Evolutionary conservation across 1,139 yeast species (phyloP).

Genomic region (Nakaseomyces bracarensis): DNA sequence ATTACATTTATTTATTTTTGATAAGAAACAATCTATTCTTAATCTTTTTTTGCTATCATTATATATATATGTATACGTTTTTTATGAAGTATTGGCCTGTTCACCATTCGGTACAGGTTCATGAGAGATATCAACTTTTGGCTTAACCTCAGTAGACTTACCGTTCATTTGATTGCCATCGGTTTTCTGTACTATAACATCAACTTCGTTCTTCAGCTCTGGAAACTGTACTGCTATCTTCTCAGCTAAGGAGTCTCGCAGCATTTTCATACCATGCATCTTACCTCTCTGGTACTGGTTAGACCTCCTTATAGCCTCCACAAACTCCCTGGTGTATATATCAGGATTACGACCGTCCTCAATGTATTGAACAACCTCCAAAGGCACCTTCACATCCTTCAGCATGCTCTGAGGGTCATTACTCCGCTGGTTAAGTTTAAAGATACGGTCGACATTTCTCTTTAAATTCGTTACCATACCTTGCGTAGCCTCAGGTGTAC

Average conservation of each 20-base stretch:
- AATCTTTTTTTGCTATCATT: no score
- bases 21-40: no score
- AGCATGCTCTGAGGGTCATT: conserved; percentile 30
- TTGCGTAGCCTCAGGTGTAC: conserved; percentile 57
- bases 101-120: not conserved
- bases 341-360: conserved; percentile 97
- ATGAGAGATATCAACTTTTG: no score
- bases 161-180: not conserved
- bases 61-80: no score
- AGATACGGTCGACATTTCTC: conserved; percentile 32
- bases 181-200: conserved; percentile 42
- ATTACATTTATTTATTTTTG: no score
- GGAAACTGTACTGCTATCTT: conserved; percentile 74
- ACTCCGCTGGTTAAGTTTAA: conserved; percentile 29
- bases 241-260: conserved; percentile 57
- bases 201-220: conserved; percentile 48
- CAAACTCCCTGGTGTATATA: conserved; percentile 90
- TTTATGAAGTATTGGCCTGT: not conserved
- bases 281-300: conserved; percentile 86
- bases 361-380: conserved; percentile 73
- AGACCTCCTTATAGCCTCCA: conserved; percentile 80
- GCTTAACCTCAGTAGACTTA: no score
- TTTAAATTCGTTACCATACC: conserved; percentile 41
- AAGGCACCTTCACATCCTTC: conserved; percentile 48
- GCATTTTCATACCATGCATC: conserved; percentile 49